A percentile compares a stretch with the other conserved stretches of the same genome.
These are phyloP conservation scores for Epichloe scottii DNA, from an alignment of 2,329 filamentous ascomycete genomes.

Conservation along the genomic window DNA sequence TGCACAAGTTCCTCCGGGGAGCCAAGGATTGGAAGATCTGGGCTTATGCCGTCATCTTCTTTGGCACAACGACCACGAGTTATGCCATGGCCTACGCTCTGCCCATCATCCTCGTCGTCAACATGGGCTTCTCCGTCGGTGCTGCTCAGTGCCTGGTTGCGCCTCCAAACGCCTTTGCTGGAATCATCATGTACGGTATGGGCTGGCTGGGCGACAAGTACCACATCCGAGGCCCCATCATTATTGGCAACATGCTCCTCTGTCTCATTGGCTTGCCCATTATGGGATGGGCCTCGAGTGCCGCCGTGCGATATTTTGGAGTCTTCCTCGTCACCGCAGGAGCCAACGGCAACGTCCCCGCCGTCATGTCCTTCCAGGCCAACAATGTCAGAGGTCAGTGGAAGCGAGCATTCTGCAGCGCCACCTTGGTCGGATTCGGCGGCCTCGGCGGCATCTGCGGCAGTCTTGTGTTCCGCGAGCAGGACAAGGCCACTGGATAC, in stretches of 20 bases:
- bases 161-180: slow-evolving; percentile 54
- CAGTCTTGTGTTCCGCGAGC: slow-evolving; percentile 54
- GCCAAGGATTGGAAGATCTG: slow-evolving; percentile 46
- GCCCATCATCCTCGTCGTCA: slow-evolving; percentile 55
- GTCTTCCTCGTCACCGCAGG: slow-evolving; percentile 67
- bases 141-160: slow-evolving; percentile 59
- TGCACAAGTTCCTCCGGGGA: slow-evolving; percentile 32
- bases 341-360: slow-evolving; percentile 65
- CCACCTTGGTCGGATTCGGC: slow-evolving; percentile 63
- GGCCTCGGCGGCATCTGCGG: slow-evolving; percentile 70
- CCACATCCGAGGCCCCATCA: slow-evolving; percentile 51
- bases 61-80: slow-evolving; percentile 56
- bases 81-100: slow-evolving; percentile 73
- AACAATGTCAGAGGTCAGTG: slow-evolving; percentile 84
- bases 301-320: slow-evolving; percentile 55
- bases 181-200: slow-evolving; percentile 45
- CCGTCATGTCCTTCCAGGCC: slow-evolving; percentile 66
- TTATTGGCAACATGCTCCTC: slow-evolving; percentile 52
- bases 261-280: slow-evolving; percentile 58
- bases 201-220: slow-evolving; percentile 57
- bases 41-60: slow-evolving; percentile 48
- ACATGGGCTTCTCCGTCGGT: slow-evolving; percentile 52
- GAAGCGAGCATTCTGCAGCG: slow-evolving; percentile 72
- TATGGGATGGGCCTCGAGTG: slow-evolving; percentile 51
- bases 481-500: slow-evolving; percentile 40